Percentiles rank a stretch among this genome's conserved stretches.
phyloP scores from a whole-genome alignment of 495 filamentous ascomycete species.

The Collariella sp. region DNA sequence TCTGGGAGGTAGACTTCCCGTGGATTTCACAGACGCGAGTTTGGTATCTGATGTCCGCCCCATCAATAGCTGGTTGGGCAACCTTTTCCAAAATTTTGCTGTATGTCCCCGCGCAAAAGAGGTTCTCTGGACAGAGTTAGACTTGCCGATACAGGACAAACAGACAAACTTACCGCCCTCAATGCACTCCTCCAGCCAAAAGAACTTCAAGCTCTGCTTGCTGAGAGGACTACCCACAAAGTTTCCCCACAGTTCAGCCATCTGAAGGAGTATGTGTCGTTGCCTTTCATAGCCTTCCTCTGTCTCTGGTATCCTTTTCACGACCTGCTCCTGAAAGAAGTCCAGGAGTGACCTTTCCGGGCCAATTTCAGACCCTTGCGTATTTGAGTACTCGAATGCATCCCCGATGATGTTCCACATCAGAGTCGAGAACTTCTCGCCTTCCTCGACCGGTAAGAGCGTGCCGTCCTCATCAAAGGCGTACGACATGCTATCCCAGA shows the following conservation, averaged over 20 bases:
- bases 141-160: neutral
- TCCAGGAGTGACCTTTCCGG: slow-evolving; percentile 62
- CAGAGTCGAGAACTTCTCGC: slow-evolving; percentile 46
- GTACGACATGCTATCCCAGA: slow-evolving; percentile 48
- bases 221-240: slow-evolving; percentile 75
- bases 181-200: slow-evolving; percentile 90
- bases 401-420: slow-evolving; percentile 74
- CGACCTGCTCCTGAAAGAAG: slow-evolving; percentile 60
- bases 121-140: slow-evolving; percentile 54
- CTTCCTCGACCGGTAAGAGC: slow-evolving; percentile 43
- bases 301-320: slow-evolving; percentile 43
- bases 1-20: slow-evolving; percentile 38
- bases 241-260: slow-evolving; percentile 73
- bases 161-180: slow-evolving; percentile 59
- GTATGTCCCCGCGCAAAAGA: slow-evolving; percentile 84
- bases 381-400: slow-evolving; percentile 73
- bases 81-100: slow-evolving; percentile 61
- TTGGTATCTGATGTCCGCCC: slow-evolving; percentile 54
- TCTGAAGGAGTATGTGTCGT: slow-evolving; percentile 50
- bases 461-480: slow-evolving; percentile 58
- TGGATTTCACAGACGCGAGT: slow-evolving; percentile 33
- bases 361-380: slow-evolving; percentile 54
- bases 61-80: slow-evolving; percentile 51
- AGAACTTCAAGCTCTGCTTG: slow-evolving; percentile 81
- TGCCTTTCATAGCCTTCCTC: slow-evolving; percentile 34